These are phyloP conservation scores for Aechmea fasciata DNA, from an alignment of 176 grass and related monocot genomes.

Conservation along the genomic window DNA sequence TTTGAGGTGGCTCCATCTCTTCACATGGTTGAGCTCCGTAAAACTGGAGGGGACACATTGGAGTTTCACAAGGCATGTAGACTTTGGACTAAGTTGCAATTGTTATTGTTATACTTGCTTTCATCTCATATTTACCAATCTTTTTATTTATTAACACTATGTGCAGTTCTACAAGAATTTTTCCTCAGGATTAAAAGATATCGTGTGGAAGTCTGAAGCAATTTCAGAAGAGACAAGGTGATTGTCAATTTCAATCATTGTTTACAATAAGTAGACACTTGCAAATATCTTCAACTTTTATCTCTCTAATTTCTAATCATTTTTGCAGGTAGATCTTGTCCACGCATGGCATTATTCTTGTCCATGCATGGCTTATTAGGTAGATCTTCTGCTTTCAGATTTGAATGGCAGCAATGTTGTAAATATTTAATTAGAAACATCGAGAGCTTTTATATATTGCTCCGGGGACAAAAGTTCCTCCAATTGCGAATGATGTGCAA, in stretches of 20 bases:
- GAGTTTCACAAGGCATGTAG: constrained; percentile 80
- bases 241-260: constrained; percentile 9
- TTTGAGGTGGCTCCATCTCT: constrained; percentile 97
- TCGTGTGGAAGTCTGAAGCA: constrained; percentile 82
- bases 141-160: neutral
- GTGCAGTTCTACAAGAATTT: constrained; percentile 94
- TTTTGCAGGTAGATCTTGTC: neutral
- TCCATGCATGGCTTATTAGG: neutral
- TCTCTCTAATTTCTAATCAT: neutral
- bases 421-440: neutral
- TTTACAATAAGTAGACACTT: neutral
- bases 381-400: neutral
- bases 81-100: neutral
- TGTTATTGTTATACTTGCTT: neutral
- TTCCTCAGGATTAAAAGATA: constrained; percentile 72
- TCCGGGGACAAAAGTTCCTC: too few relatives aligned
- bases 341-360: neutral
- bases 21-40: constrained; percentile 94
- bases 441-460: too few relatives aligned
- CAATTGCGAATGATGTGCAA: too few relatives aligned
- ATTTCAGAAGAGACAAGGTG: constrained; percentile 23
- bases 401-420: neutral
- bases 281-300: neutral
- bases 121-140: neutral
- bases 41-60: constrained; percentile 93